Base-by-base conservation (phyloP, 2,329 filamentous ascomycete genomes). In the Alternaria sp. region DNA sequence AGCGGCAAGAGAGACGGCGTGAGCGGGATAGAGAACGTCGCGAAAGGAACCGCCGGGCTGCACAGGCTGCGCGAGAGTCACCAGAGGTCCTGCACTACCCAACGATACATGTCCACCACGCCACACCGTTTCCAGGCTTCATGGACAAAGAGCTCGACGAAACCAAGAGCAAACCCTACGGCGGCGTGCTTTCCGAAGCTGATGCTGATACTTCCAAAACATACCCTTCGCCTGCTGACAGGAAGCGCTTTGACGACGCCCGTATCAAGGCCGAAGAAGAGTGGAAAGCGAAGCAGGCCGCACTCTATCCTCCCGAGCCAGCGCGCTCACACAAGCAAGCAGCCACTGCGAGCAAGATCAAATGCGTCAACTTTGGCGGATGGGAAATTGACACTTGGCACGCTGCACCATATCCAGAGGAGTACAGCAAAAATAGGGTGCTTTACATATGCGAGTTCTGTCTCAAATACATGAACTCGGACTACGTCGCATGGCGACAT, bases 361-460 rank as follows among this genome's bases (percentile, higher is more conserved):
- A 98, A 79, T 97, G 94, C 80, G 97, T 99, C 81, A 95, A 97
- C 73, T 98, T 99, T 81, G 95, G 95, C 46, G 93, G 93, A 53
- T 96, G 91, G 85, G 95, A 99, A 79, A 99, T 99, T 70, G 95
- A 99, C 77, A 99, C 95, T 3, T 98, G 95, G 94, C 97, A 99
- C 80, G 94, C 95, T 30, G 95, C 95, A 40, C 96, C 95, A 12
- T 99, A 99, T 76, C 95, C 95, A 0, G 95, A 97, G 77, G 95
- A 99, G 80, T 99, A 99, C 83, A 98, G 93, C 78, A 89, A 94
- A 66, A 98, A 99, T 76, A 90, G 92, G 30, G 92, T 97, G 38
- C 86, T 99, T n/a, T 98, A 97, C 80, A 98, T 99, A 65, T 99
- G 95, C 84, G 96, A 99, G 79, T 99, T 98, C 79, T 99, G 95